A percentile compares a stretch with the other conserved stretches of the same genome.
Conservation (phyloP, 768 basidiomycete species). For the Mycena alexandri region DNA sequence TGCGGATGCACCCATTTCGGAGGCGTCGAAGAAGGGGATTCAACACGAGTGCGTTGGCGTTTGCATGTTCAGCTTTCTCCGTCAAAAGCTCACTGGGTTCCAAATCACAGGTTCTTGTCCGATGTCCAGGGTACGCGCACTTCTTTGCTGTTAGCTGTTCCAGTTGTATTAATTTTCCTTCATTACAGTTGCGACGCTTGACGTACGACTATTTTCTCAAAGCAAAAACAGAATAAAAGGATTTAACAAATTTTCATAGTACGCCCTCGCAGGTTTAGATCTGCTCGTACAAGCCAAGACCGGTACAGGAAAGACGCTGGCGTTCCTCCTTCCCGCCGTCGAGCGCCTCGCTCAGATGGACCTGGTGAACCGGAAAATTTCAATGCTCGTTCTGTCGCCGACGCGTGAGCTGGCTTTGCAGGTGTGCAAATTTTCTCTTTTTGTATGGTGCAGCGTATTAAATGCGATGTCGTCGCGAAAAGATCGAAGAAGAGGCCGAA, state of each 20-base stretch:
- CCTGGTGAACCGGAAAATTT: conserved; percentile 51
- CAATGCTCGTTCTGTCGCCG: conserved; percentile 76
- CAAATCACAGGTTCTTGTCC: conserved; percentile 52
- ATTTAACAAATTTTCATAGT: conserved; percentile 40
- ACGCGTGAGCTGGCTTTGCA: conserved; percentile 83
- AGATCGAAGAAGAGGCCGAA: conserved; percentile 75
- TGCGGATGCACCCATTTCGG: conserved; percentile 53
- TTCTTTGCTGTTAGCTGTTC: neutral
- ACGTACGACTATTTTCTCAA: conserved; percentile 42
- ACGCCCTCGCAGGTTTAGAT: conserved; percentile 57
- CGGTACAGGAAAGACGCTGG: conserved; percentile 76
- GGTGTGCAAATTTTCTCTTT: conserved; percentile 53
- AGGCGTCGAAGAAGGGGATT: conserved; percentile 55
- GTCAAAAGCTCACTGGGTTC: conserved; percentile 3
- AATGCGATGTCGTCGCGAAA: conserved; percentile 45
- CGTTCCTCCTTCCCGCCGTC: conserved; percentile 82
- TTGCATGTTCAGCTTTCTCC: conserved; percentile 5
- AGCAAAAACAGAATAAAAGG: neutral
- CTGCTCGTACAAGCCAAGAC: conserved; percentile 68
- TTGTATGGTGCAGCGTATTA: neutral
- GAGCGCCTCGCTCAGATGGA: conserved; percentile 68
- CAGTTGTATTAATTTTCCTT: neutral
- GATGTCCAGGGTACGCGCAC: conserved; percentile 58
- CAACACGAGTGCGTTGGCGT: conserved; percentile 54
- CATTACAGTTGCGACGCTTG: conserved; percentile 55